Evolutionary conservation across 2,329 filamentous ascomycete species (phyloP).

Genomic region (Penicillium aurantiogriseum): DNA sequence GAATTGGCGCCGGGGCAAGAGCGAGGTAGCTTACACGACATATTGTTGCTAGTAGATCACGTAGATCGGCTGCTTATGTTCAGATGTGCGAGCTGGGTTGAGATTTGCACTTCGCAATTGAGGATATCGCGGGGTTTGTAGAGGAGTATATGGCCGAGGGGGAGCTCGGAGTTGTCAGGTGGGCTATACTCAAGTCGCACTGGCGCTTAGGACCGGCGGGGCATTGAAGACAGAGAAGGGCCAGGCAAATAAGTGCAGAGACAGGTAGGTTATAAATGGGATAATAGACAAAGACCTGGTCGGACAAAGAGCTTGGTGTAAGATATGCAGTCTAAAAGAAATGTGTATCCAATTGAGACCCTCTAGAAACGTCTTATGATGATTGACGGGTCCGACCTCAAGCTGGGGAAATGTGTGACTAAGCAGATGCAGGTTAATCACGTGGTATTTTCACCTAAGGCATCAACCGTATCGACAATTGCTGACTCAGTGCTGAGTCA

Average conservation of each 20-base stretch:
- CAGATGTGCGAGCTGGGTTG: background rate
- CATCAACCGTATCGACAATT: background rate
- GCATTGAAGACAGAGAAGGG: conserved; percentile 25
- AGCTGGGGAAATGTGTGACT: conserved; percentile 8
- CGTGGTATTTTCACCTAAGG: background rate
- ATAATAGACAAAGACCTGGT: background rate
- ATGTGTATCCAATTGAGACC: conserved; percentile 7
- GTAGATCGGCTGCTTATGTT: background rate
- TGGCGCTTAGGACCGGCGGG: conserved; percentile 43
- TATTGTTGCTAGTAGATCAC: conserved; percentile 23
- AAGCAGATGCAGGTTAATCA: background rate
- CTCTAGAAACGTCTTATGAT: conserved; percentile 9
- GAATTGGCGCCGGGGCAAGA: conserved; percentile 21
- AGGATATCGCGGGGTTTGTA: background rate
- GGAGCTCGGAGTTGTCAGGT: conserved; percentile 20
- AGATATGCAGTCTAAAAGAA: conserved; percentile 1
- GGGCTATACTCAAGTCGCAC: conserved; percentile 30
- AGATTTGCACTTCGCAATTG: background rate
- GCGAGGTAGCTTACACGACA: conserved; percentile 39
- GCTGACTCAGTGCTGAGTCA: conserved; percentile 28
- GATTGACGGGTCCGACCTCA: conserved; percentile 2
- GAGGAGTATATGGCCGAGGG: background rate
- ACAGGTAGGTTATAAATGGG: background rate
- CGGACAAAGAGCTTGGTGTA: background rate
- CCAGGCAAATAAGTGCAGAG: conserved; percentile 5